Percentiles rank a stretch among this genome's conserved stretches.
Conservation (phyloP, 2,329 filamentous ascomycete species). For the Ilyonectria destructans region DNA sequence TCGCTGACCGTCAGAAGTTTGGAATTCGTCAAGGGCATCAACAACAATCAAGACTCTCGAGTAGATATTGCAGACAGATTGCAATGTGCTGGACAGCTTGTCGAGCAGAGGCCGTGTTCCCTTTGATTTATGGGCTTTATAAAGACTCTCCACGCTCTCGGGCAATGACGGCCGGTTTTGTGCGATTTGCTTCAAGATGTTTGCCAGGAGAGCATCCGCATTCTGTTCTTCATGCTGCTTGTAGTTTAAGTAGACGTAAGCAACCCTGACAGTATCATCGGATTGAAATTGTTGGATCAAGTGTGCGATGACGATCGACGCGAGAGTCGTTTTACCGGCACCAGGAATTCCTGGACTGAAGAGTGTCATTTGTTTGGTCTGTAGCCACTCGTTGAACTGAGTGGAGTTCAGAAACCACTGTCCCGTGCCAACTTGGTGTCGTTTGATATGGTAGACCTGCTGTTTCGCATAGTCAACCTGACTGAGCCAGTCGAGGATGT, state of each 20-base stretch:
- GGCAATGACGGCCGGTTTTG: background rate
- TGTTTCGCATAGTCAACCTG: background rate
- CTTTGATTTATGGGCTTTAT: background rate
- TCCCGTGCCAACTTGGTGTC: background rate
- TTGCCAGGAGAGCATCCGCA: background rate
- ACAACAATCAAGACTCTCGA: constrained; percentile 1
- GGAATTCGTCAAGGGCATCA: constrained; percentile 1
- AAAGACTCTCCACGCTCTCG: background rate
- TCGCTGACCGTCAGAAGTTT: background rate
- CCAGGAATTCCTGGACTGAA: constrained; percentile 6
- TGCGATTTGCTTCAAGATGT: background rate
- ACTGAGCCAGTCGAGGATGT: constrained; percentile 5
- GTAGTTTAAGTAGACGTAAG: constrained; percentile 1
- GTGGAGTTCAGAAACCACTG: background rate
- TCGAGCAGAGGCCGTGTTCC: background rate
- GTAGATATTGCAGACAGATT: background rate
- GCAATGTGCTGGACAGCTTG: background rate
- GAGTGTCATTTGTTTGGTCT: background rate
- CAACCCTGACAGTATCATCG: background rate
- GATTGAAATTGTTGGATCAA: background rate
- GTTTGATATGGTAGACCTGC: background rate
- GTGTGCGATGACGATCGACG: background rate
- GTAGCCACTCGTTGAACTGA: background rate
- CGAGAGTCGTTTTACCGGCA: background rate
- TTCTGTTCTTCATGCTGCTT: background rate